A percentile compares a stretch with the other conserved stretches of the same genome.
These are phyloP conservation scores for Keithomyces neogunnii DNA, from an alignment of 2,329 filamentous ascomycete genomes.

Conservation along the genomic window DNA sequence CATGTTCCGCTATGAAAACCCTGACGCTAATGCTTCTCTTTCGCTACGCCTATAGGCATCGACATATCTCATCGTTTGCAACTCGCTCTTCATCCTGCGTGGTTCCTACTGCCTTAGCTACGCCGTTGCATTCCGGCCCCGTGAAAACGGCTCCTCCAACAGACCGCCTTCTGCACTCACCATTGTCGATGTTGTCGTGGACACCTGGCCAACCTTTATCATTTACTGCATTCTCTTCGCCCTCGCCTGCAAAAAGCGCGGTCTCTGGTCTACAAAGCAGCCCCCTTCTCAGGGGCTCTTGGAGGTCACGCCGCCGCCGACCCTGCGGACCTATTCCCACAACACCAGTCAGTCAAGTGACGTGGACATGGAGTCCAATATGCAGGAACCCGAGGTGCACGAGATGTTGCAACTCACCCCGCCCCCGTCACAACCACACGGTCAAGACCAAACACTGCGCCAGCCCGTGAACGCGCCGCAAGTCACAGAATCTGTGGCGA, in stretches of 20 bases:
- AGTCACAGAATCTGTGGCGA: background rate
- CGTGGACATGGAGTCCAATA: slow-evolving; percentile 6
- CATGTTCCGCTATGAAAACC: too few species aligned
- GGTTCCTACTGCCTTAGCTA: slow-evolving; percentile 15
- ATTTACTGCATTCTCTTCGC: slow-evolving; percentile 17
- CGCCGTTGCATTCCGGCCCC: slow-evolving; percentile 6
- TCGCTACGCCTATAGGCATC: slow-evolving; percentile 10
- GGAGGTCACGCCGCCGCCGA: slow-evolving; percentile 5
- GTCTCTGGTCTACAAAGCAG: slow-evolving; percentile 18
- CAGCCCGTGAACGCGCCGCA: slow-evolving; percentile 2
- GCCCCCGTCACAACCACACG: background rate
- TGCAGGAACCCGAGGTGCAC: background rate
- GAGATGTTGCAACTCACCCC: background rate
- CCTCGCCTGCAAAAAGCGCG: slow-evolving; percentile 18
- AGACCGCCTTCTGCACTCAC: slow-evolving; percentile 7
- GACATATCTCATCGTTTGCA: slow-evolving; percentile 14
- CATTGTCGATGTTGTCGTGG: slow-evolving; percentile 16
- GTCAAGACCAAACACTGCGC: background rate
- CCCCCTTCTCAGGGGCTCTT: slow-evolving; percentile 8
- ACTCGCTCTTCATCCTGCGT: slow-evolving; percentile 17
- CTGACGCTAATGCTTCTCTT: background rate
- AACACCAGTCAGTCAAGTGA: slow-evolving; percentile 6
- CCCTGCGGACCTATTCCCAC: slow-evolving; percentile 13
- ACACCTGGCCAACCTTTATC: slow-evolving; percentile 16
- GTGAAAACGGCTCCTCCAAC: slow-evolving; percentile 1